phyloP scores from a whole-genome alignment of 306 rosid species.

The Dalbergia cultrata region DNA sequence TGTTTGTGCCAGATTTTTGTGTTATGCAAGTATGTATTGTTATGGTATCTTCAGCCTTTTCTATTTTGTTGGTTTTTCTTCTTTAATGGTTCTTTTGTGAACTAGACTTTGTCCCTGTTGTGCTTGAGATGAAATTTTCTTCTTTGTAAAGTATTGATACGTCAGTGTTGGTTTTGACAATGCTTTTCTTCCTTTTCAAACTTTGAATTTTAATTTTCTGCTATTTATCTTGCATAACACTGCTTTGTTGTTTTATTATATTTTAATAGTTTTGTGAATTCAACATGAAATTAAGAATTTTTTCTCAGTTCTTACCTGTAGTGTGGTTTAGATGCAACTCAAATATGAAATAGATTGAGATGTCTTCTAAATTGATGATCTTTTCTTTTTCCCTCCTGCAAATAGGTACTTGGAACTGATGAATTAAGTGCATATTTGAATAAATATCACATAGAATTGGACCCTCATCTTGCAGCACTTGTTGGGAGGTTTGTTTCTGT shows the following conservation, averaged over 20 bases:
- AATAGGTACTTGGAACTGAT: conserved; percentile 92
- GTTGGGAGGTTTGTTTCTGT: conserved; percentile 73
- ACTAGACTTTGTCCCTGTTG: conserved; percentile 21
- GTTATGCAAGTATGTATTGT: neutral
- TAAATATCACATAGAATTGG: conserved; percentile 86
- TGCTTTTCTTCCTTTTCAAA: conserved; percentile 26
- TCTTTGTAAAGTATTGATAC: neutral
- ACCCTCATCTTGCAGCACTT: conserved; percentile 83
- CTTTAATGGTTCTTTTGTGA: neutral
- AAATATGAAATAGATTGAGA: conserved; percentile 22
- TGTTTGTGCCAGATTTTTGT: conserved; percentile 32
- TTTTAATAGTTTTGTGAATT: conserved; percentile 20
- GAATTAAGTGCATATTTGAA: conserved; percentile 75
- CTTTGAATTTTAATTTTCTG: conserved; percentile 23
- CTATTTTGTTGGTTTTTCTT: conserved; percentile 16
- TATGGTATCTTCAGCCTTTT: neutral
- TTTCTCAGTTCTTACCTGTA: conserved; percentile 11
- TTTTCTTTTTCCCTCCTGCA: conserved; percentile 31
- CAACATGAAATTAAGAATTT: conserved; percentile 14
- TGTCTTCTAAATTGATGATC: conserved; percentile 31
- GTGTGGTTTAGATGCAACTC: conserved; percentile 26
- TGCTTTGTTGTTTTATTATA: neutral
- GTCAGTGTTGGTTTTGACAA: conserved; percentile 11
- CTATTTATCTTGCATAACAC: conserved; percentile 6
- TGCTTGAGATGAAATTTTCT: neutral